Base-by-base conservation (phyloP, 441 rosid species). In the Croton setiger region DNA sequence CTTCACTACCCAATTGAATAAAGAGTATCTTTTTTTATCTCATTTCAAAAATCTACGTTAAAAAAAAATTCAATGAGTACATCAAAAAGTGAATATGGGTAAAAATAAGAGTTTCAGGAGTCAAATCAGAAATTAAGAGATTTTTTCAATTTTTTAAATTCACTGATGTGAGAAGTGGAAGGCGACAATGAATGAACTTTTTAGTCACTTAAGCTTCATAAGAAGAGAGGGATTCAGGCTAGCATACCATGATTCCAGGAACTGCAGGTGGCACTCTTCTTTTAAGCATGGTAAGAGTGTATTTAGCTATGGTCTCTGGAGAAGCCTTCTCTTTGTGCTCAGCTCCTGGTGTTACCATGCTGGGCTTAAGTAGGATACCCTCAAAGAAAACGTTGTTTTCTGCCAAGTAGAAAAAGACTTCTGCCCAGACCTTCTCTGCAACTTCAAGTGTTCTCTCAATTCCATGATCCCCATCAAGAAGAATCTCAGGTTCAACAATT, bases 281-380 rank as follows among this genome's bases (percentile, higher is more conserved):
- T 66, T 60, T 86, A 20, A 95, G 97, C 95, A 95, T 86, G 52
- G 86, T 88, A 67, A 95, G 96, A 27, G 99, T 95, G 69, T 79
- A 84, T 72, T 92, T 83, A 68, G 99, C 98, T 63, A 95, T 86
- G 35, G 86, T 86, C 75, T 85, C 93, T 0, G 99, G 96, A 52
- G 95, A 86, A 68, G 98, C 97, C 88, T 76, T 92, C 72, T 87
- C 85, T 79, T 86, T 92, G 82, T 91, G 97, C 76, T 92, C 99
- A 58, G 99, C 97, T 1, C 99, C 99, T 7, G 98, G 98, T 17
- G 97, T 92, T 39, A 95, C 99, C 99, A 95, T 95, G 90, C 99
- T 95, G 11, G 99, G 99, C 80, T 95, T 95, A 61, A 95, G 90
- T 52, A 95, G 79, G 75, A 95, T 95, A 47, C 99, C 99, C 77